Percentiles rank a stretch among this genome's conserved stretches.
Conservation (phyloP, 1,139 yeast genomes). For the Ogataea hybrid region DNA sequence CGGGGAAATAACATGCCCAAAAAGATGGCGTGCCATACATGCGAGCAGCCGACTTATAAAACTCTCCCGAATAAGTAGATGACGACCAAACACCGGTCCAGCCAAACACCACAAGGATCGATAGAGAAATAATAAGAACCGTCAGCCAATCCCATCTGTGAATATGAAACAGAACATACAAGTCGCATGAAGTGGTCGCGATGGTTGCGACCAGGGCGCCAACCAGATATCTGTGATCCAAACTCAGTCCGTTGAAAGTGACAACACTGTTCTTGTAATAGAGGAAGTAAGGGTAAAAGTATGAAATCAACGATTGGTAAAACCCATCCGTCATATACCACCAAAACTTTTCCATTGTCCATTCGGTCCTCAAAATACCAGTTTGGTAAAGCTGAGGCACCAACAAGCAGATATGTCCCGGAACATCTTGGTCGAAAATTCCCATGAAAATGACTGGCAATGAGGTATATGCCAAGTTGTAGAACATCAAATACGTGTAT, state of each 20-base stretch:
- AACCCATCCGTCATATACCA: constrained; percentile 83
- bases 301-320: constrained; percentile 82
- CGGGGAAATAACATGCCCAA: constrained; percentile 83
- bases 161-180: constrained; percentile 77
- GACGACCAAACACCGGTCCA: constrained; percentile 95
- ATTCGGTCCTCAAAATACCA: constrained; percentile 81
- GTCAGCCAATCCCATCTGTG: constrained; percentile 95
- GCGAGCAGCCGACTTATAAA: constrained; percentile 73
- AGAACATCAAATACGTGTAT: constrained; percentile 88
- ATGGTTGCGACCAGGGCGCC: constrained; percentile 81
- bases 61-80: constrained; percentile 55
- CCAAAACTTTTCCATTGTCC: constrained; percentile 79
- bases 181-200: constrained; percentile 76
- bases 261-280: constrained; percentile 58
- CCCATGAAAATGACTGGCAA: constrained; percentile 91
- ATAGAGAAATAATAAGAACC: constrained; percentile 55
- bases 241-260: constrained; percentile 57
- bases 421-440: constrained; percentile 90
- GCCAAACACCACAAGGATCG: constrained; percentile 65
- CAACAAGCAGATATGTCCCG: constrained; percentile 71
- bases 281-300: constrained; percentile 80
- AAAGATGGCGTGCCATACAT: constrained; percentile 69
- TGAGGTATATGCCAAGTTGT: constrained; percentile 92
- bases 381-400: constrained; percentile 89
- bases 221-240: constrained; percentile 83